Conservation (phyloP, 495 filamentous ascomycete species). For the Podospora fimiseda region DNA sequence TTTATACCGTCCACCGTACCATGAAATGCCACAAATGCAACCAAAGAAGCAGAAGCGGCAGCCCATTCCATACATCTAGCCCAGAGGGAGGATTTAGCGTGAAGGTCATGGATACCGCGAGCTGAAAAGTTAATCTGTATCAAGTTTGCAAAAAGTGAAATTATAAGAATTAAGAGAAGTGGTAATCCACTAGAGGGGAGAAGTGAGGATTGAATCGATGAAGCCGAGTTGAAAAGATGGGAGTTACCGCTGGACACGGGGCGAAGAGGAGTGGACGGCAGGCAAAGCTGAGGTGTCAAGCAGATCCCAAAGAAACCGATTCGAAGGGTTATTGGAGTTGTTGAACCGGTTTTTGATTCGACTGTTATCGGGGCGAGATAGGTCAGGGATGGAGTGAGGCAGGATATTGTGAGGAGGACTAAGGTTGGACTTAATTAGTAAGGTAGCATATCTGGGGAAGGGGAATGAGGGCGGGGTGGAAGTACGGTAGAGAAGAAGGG, state of each 20-base stretch:
- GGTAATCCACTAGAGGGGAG: conserved; percentile 18
- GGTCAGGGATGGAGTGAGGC: conserved; percentile 15
- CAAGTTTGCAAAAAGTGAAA: conserved; percentile 16
- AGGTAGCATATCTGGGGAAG: neutral
- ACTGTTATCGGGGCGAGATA: conserved; percentile 16
- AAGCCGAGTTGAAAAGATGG: conserved; percentile 14
- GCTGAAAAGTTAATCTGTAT: conserved; percentile 19
- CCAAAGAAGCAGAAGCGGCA: conserved; percentile 14
- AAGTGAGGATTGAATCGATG: conserved; percentile 18
- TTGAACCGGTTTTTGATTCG: too few species aligned
- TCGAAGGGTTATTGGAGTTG: conserved; percentile 23
- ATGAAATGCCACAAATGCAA: conserved; percentile 10
- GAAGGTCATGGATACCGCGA: conserved; percentile 4
- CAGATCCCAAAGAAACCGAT: conserved; percentile 20
- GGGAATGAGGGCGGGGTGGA: neutral
- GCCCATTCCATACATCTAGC: conserved; percentile 25
- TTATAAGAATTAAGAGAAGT: conserved; percentile 14
- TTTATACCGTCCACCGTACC: conserved; percentile 6
- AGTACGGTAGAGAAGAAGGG: conserved; percentile 20
- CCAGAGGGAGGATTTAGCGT: conserved; percentile 21
- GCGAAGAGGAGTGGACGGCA: conserved; percentile 3
- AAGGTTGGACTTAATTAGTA: neutral
- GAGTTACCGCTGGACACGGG: conserved; percentile 17
- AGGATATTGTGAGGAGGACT: conserved; percentile 22
- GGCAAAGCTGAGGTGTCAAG: neutral